These are phyloP conservation scores for Forsythia viridissima DNA, from an alignment of 257 asterid genomes.

Conservation along the genomic window DNA sequence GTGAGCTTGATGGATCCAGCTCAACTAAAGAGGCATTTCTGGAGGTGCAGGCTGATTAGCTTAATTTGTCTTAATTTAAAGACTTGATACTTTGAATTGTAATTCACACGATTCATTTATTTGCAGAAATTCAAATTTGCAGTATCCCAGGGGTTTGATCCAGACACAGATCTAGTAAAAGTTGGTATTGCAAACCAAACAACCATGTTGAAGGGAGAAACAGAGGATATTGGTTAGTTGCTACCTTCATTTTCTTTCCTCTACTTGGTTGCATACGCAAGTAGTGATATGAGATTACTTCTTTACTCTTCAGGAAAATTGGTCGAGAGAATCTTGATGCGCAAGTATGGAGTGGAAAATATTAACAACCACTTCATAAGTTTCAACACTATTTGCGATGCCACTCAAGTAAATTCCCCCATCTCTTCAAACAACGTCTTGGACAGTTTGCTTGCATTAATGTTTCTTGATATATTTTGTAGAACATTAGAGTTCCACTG, in stretches of 20 bases:
- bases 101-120: constrained; percentile 23
- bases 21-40: constrained; percentile 92
- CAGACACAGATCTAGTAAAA: constrained; percentile 78
- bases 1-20: constrained; percentile 94
- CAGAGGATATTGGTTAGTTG: constrained; percentile 89
- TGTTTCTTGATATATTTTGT: background rate
- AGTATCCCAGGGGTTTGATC: constrained; percentile 88
- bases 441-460: background rate
- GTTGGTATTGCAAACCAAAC: constrained; percentile 98
- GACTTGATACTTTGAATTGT: constrained; percentile 14
- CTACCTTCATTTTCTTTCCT: constrained; percentile 3
- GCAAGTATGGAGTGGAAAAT: constrained; percentile 84
- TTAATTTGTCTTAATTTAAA: background rate
- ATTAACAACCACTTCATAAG: constrained; percentile 82
- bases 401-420: constrained; percentile 73
- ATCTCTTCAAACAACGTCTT: background rate
- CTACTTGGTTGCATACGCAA: constrained; percentile 5
- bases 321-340: constrained; percentile 84
- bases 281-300: constrained; percentile 10
- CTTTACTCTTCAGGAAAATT: constrained; percentile 51
- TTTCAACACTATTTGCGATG: constrained; percentile 98
- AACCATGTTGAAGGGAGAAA: constrained; percentile 98
- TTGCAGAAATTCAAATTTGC: constrained; percentile 87
- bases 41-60: constrained; percentile 55
- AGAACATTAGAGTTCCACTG: background rate